phyloP scores from a whole-genome alignment of 2,329 filamentous ascomycete species.

The Davidsoniella virescens region DNA sequence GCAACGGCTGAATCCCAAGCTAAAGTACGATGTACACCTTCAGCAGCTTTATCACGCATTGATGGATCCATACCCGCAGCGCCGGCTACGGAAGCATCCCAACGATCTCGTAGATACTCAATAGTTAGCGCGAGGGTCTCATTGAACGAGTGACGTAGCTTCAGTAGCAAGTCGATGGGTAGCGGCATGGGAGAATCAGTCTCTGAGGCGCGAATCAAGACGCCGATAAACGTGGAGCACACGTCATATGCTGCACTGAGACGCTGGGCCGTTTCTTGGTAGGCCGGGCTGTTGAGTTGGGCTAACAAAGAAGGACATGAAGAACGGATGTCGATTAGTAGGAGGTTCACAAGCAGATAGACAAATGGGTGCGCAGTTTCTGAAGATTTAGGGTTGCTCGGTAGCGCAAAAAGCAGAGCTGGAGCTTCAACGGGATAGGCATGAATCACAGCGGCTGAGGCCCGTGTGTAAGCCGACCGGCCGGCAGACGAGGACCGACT shows the following conservation, averaged over 20 bases:
- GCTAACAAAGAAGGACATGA: slow-evolving; percentile 43
- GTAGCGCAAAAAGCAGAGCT: slow-evolving; percentile 34
- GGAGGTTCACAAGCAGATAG: slow-evolving; percentile 46
- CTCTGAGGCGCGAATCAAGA: slow-evolving; percentile 38
- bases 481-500: slow-evolving; percentile 38
- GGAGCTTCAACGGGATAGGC: slow-evolving; percentile 32
- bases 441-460: slow-evolving; percentile 40
- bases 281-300: slow-evolving; percentile 38
- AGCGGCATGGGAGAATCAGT: slow-evolving; percentile 17
- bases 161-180: slow-evolving; percentile 33
- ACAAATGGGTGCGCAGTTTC: slow-evolving; percentile 33
- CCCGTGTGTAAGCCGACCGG: slow-evolving; percentile 42
- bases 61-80: slow-evolving; percentile 44
- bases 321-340: slow-evolving; percentile 49
- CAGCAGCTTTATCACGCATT: slow-evolving; percentile 29
- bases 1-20: slow-evolving; percentile 41
- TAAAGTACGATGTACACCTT: slow-evolving; percentile 32
- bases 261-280: slow-evolving; percentile 33
- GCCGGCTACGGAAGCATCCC: slow-evolving; percentile 49
- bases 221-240: slow-evolving; percentile 43
- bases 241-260: slow-evolving; percentile 46
- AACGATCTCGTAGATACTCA: slow-evolving; percentile 53
- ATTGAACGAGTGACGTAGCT: slow-evolving; percentile 40
- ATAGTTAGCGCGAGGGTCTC: slow-evolving; percentile 47
- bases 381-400: slow-evolving; percentile 16